Percentiles rank a stretch among this genome's conserved stretches.
Conservation (phyloP, 305 asterid species). For the Fraxinus xanthoxyloides region DNA sequence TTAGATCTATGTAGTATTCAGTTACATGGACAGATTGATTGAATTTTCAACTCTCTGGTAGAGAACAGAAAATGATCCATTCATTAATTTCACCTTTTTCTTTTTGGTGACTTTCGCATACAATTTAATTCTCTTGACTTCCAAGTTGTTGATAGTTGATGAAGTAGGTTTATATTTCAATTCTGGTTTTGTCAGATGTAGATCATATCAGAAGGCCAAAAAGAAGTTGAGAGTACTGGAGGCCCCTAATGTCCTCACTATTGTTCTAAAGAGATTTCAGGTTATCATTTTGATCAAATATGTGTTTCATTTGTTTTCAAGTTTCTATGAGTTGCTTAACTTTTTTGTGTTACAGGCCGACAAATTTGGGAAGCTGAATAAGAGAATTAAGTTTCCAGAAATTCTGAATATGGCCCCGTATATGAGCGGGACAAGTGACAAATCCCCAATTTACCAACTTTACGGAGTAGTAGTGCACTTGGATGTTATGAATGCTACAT, state of each 20-base stretch:
- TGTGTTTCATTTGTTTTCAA: slow-evolving; percentile 2
- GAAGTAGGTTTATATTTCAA: slow-evolving; percentile 14
- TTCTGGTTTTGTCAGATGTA: slow-evolving; percentile 48
- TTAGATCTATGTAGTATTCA: neutral
- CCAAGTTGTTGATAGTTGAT: neutral
- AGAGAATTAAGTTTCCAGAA: slow-evolving; percentile 69
- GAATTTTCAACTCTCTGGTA: neutral
- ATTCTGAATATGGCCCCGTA: slow-evolving; percentile 68
- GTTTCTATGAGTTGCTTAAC: slow-evolving; percentile 16
- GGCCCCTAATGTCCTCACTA: slow-evolving; percentile 83
- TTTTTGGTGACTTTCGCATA: neutral
- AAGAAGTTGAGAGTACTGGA: slow-evolving; percentile 75
- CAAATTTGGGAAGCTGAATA: slow-evolving; percentile 73
- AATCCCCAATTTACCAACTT: slow-evolving; percentile 75
- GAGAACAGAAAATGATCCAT: neutral
- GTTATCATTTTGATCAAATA: slow-evolving; percentile 27
- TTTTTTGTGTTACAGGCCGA: slow-evolving; percentile 46
- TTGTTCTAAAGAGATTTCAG: slow-evolving; percentile 84
- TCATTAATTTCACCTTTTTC: neutral
- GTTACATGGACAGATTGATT: neutral
- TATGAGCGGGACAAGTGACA: slow-evolving; percentile 82
- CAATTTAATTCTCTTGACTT: neutral
- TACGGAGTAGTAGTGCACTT: slow-evolving; percentile 81
- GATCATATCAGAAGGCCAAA: slow-evolving; percentile 73
- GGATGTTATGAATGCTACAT: slow-evolving; percentile 64